Percentiles rank a stretch among this genome's conserved stretches.
Conservation (phyloP, 139 green algal species). For the Chlorella sp. region DNA sequence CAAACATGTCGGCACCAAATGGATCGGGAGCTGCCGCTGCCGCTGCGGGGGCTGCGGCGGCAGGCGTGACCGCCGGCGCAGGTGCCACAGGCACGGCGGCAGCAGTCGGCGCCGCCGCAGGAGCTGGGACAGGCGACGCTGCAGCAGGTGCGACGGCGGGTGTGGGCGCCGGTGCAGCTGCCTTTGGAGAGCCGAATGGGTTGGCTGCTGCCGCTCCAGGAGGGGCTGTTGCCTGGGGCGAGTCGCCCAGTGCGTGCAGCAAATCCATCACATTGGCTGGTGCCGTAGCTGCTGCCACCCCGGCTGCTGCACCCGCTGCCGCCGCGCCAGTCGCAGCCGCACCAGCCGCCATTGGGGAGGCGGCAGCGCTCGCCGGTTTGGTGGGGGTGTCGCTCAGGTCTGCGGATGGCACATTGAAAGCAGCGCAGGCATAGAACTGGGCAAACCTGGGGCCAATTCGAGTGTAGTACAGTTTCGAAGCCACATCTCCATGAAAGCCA, state of each 20-base stretch:
- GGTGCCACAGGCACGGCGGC: too few relatives aligned
- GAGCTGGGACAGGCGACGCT: too few relatives aligned
- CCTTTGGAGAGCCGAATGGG: neutral
- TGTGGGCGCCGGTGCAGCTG: neutral
- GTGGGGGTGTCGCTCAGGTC: slow-evolving; percentile 24
- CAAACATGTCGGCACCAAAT: slow-evolving; percentile 30
- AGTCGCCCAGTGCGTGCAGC: slow-evolving; percentile 14
- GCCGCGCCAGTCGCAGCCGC: slow-evolving; percentile 4
- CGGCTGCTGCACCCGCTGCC: neutral
- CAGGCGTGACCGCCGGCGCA: neutral
- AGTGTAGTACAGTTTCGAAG: too few relatives aligned
- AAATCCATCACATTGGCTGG: slow-evolving; percentile 40
- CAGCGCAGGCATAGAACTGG: too few relatives aligned
- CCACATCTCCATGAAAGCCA: too few relatives aligned
- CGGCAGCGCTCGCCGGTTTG: neutral
- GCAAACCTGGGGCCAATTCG: too few relatives aligned
- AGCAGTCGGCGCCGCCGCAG: too few relatives aligned
- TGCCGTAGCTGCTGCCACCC: neutral
- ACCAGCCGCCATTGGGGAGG: neutral
- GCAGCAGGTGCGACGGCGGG: too few relatives aligned
- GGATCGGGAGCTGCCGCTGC: slow-evolving; percentile 20
- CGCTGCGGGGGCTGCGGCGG: neutral
- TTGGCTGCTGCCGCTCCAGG: neutral
- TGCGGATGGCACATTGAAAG: neutral
- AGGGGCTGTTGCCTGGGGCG: neutral